Percentiles rank a stretch among this genome's conserved stretches.
Evolutionary conservation across 306 rosid species (phyloP).

Genomic region (Quercus agrifolia): DNA sequence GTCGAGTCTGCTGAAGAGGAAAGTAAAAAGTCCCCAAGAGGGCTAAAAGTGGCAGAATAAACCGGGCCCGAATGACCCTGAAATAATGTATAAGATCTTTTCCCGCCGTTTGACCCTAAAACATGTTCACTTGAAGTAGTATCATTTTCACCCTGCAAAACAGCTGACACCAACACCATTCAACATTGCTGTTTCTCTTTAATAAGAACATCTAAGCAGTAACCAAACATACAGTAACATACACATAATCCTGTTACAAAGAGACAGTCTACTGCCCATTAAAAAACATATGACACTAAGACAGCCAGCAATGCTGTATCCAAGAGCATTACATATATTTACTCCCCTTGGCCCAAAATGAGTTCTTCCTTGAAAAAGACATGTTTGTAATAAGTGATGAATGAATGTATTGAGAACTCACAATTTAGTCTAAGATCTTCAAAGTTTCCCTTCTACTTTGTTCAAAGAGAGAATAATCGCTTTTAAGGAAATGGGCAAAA

Average conservation of each 20-base stretch:
- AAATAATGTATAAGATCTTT: constrained; percentile 70
- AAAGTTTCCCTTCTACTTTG: not conserved
- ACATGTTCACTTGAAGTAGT: constrained; percentile 52
- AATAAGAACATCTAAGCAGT: not conserved
- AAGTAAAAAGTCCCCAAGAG: constrained; percentile 81
- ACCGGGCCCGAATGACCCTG: constrained; percentile 99
- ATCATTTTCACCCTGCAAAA: constrained; percentile 70
- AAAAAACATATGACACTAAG: not conserved
- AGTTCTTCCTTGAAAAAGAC: not conserved
- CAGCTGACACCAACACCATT: constrained; percentile 53
- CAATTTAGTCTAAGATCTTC: too few species aligned
- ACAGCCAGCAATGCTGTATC: not conserved
- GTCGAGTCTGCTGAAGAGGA: constrained; percentile 95
- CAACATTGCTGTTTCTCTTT: constrained; percentile 7
- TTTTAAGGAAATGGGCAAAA: too few species aligned
- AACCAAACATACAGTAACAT: not conserved
- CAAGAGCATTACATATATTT: not conserved
- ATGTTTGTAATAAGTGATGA: not conserved
- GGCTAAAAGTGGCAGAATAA: constrained; percentile 84
- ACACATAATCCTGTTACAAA: not conserved
- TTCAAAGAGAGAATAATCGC: not conserved
- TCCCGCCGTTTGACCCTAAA: constrained; percentile 54
- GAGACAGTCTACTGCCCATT: not conserved
- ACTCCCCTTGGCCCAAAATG: not conserved
- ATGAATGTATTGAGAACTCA: not conserved